phyloP scores from a whole-genome alignment of 306 rosid genomes.

The Clitoria ternatea region DNA sequence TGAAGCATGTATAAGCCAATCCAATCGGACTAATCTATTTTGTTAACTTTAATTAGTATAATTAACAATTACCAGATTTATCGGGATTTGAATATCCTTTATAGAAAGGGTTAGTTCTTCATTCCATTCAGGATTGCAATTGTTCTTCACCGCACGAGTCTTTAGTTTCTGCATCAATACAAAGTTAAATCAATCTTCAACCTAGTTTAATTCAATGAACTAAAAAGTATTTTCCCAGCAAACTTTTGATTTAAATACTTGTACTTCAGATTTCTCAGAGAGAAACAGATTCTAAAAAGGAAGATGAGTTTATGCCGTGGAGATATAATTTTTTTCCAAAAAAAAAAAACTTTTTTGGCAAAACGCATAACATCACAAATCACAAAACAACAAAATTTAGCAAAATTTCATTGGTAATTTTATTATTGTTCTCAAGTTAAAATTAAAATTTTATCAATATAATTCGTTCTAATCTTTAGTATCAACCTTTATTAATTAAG shows the following conservation, averaged over 20 bases:
- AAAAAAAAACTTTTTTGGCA: not conserved
- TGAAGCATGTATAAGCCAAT: too few species aligned
- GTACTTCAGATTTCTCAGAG: not conserved
- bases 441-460: too few species aligned
- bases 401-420: too few species aligned
- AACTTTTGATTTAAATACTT: not conserved
- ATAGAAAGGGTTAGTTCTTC: conserved; percentile 73
- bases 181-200: not conserved
- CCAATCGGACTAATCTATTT: not conserved
- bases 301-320: not conserved
- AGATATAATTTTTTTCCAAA: not conserved
- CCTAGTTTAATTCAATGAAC: not conserved
- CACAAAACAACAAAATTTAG: not conserved
- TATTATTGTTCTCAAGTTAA: too few species aligned
- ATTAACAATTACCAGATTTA: conserved; percentile 46
- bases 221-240: not conserved
- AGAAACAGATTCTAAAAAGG: not conserved
- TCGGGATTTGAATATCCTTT: conserved; percentile 38
- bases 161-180: conserved; percentile 53
- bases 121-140: conserved; percentile 80
- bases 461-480: too few species aligned
- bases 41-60: not conserved
- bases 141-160: conserved; percentile 48
- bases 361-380: not conserved
- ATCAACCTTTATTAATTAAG: too few species aligned